These are phyloP conservation scores for Hemerocallis citrina DNA, from an alignment of 106 monocot species.

Conservation along the genomic window DNA sequence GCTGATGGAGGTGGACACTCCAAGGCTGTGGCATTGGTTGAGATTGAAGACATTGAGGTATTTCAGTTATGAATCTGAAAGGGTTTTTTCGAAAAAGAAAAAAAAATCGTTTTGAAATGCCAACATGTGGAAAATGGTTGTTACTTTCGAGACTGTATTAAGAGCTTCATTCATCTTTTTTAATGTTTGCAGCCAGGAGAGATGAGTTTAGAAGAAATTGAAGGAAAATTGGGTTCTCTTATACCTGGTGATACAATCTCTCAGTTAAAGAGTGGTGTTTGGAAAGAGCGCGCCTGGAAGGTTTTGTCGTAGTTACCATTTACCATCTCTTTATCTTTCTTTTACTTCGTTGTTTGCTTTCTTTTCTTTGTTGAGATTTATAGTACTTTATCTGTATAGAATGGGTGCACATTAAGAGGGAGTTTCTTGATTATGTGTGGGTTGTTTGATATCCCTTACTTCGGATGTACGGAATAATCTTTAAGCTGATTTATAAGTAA, in stretches of 20 bases:
- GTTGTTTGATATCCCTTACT: no score
- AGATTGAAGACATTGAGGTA: conserved; percentile 93
- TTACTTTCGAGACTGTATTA: neutral
- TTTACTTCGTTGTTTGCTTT: no score
- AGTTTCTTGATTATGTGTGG: no score
- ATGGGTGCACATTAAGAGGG: no score
- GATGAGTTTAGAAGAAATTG: conserved; percentile 98
- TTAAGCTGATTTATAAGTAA: no score
- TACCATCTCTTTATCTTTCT: neutral
- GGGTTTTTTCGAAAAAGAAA: no score
- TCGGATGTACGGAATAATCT: no score
- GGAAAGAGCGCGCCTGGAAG: conserved; percentile 99
- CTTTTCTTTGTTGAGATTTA: no score
- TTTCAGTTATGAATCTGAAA: no score
- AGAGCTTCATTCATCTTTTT: neutral
- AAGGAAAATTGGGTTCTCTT: conserved; percentile 56
- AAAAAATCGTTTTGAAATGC: no score
- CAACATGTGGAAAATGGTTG: no score
- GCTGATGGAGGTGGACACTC: conserved; percentile 44
- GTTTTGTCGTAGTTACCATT: conserved; percentile 11
- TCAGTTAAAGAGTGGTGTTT: conserved; percentile 86
- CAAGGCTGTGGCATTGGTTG: conserved; percentile 35
- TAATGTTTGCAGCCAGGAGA: conserved; percentile 63
- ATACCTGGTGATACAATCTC: conserved; percentile 62
- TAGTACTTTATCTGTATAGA: no score